Conservation (phyloP, 768 basidiomycete genomes). For the Tulasnella calospora region DNA sequence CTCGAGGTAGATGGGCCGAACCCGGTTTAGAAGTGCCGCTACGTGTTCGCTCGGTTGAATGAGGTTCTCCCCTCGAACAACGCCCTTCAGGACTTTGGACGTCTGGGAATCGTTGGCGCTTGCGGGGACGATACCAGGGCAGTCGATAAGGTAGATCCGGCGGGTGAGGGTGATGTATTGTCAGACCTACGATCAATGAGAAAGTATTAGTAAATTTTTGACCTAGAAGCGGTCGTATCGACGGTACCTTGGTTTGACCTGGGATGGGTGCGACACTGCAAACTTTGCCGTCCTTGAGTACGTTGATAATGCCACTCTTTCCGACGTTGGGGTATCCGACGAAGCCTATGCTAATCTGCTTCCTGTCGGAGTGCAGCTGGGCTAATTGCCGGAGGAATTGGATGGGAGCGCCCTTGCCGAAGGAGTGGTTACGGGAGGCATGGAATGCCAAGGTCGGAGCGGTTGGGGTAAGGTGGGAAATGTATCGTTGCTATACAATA, state of each 20-base stretch:
- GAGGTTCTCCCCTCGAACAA: conserved; percentile 91
- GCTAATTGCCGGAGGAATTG: conserved; percentile 95
- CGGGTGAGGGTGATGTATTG: conserved; percentile 98
- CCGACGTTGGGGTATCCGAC: conserved; percentile 98
- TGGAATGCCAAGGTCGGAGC: conserved; percentile 98
- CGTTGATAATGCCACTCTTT: conserved; percentile 96
- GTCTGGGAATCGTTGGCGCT: conserved; percentile 88
- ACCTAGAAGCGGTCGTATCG: background rate
- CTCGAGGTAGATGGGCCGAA: conserved; percentile 54
- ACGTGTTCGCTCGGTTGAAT: conserved; percentile 91
- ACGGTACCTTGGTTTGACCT: conserved; percentile 81
- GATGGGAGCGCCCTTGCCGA: conserved; percentile 97
- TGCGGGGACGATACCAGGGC: conserved; percentile 95
- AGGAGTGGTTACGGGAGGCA: conserved; percentile 97
- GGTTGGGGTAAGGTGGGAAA: conserved; percentile 87
- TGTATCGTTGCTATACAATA: conserved; percentile 64
- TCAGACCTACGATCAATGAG: conserved; percentile 58
- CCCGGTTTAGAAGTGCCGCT: conserved; percentile 76
- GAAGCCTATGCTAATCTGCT: conserved; percentile 98
- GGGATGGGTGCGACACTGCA: conserved; percentile 95
- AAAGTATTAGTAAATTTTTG: background rate
- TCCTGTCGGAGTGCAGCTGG: conserved; percentile 95
- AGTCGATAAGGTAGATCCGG: conserved; percentile 97
- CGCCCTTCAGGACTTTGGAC: conserved; percentile 90
- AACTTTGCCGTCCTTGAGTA: conserved; percentile 94